Evolutionary conservation across 805 yeast species (phyloP).

Genomic region (Saccharomycopsis capsularis): DNA sequence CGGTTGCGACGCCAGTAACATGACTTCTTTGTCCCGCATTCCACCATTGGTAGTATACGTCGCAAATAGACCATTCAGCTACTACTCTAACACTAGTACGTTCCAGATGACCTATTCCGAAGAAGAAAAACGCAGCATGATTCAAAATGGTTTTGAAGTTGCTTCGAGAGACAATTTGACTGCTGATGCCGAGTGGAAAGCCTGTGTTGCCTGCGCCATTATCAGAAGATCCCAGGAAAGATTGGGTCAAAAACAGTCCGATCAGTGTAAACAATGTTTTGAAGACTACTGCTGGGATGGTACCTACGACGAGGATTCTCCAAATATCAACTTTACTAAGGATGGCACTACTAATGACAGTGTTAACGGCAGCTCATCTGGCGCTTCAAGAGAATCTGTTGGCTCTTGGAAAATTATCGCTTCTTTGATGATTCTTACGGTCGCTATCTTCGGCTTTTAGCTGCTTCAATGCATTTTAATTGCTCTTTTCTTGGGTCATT

Average conservation of each 20-base stretch:
- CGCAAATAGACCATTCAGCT: slow-evolving; percentile 66
- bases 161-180: slow-evolving; percentile 62
- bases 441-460: too few relatives aligned
- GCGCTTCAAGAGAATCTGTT: not conserved
- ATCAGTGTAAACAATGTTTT: slow-evolving; percentile 69
- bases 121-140: slow-evolving; percentile 50
- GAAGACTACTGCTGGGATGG: slow-evolving; percentile 74
- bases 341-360: slow-evolving; percentile 17
- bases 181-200: slow-evolving; percentile 56
- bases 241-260: slow-evolving; percentile 46
- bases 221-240: slow-evolving; percentile 74
- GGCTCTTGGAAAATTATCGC: not conserved
- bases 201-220: slow-evolving; percentile 79
- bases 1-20: slow-evolving; percentile 62
- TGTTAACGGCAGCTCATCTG: slow-evolving; percentile 7
- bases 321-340: slow-evolving; percentile 13
- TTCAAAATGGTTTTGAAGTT: slow-evolving; percentile 68
- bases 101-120: slow-evolving; percentile 55
- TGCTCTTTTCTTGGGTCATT: too few relatives aligned
- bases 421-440: too few relatives aligned
- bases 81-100: slow-evolving; percentile 65
- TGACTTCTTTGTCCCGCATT: slow-evolving; percentile 23
- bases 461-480: too few relatives aligned
- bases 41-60: slow-evolving; percentile 76
- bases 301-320: not conserved